These are phyloP conservation scores for Pseudogymnoascus sp. DNA, from an alignment of 2,329 filamentous ascomycete species.

Conservation along the genomic window DNA sequence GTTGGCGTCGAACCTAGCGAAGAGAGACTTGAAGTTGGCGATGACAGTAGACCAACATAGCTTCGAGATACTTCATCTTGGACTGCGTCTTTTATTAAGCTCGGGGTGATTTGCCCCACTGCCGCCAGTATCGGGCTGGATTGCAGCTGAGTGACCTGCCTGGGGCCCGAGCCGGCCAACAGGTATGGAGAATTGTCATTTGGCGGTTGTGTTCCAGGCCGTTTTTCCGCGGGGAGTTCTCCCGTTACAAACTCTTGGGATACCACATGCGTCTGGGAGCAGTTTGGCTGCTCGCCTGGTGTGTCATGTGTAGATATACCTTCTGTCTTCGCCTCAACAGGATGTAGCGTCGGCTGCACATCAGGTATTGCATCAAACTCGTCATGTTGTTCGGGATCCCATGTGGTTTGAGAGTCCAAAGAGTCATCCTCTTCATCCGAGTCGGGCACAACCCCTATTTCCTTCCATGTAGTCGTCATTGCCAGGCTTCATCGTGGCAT, in stretches of 20 bases:
- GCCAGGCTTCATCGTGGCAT: not conserved
- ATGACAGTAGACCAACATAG: conserved; percentile 31
- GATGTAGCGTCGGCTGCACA: not conserved
- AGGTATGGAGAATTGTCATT: not conserved
- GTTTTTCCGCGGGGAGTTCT: not conserved
- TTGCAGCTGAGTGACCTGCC: not conserved
- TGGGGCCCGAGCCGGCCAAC: not conserved
- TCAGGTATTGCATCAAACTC: conserved; percentile 6
- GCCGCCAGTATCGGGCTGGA: not conserved
- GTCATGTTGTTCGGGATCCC: not conserved
- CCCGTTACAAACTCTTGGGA: not conserved
- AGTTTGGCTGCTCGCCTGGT: not conserved
- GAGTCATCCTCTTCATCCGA: conserved; percentile 28
- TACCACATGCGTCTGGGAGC: not conserved
- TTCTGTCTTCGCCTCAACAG: not conserved
- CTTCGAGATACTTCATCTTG: conserved; percentile 32
- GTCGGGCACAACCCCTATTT: conserved; percentile 28
- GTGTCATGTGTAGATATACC: not conserved
- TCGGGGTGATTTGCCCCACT: not conserved
- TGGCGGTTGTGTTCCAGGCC: not conserved
- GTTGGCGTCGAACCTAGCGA: conserved; percentile 15
- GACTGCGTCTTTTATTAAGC: not conserved
- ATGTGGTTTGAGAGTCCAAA: conserved; percentile 14
- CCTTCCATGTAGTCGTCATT: conserved; percentile 23
- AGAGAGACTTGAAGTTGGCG: conserved; percentile 25